Evolutionary conservation across 2,329 filamentous ascomycete species (phyloP).

Genomic region (Fusarium tanahbumbuense): DNA sequence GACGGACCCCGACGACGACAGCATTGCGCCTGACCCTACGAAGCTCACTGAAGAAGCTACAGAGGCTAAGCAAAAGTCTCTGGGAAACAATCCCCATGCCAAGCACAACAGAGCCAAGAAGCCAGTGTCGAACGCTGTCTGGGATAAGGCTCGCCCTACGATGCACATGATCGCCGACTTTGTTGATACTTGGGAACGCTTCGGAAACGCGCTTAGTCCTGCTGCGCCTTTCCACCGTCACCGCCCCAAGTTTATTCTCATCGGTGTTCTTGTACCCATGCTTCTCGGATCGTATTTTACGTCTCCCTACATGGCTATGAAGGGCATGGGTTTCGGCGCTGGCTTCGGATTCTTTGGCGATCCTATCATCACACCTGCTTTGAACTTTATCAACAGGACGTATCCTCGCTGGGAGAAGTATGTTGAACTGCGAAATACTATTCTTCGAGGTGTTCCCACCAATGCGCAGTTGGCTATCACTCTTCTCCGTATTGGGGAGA

Average conservation of each 20-base stretch:
- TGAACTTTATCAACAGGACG: conserved; percentile 69
- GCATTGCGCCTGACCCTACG: conserved; percentile 64
- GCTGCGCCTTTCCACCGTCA: conserved; percentile 70
- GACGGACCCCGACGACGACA: conserved; percentile 66
- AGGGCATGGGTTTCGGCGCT: conserved; percentile 72
- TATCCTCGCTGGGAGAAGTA: conserved; percentile 81
- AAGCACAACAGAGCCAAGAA: conserved; percentile 79
- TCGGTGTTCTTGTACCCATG: conserved; percentile 62
- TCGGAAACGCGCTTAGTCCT: conserved; percentile 69
- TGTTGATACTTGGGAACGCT: conserved; percentile 63
- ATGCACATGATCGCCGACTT: conserved; percentile 69
- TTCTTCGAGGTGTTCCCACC: conserved; percentile 85
- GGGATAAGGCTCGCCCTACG: conserved; percentile 77
- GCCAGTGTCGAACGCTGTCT: conserved; percentile 80
- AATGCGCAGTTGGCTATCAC: conserved; percentile 88
- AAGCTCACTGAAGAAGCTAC: conserved; percentile 53
- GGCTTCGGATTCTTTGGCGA: conserved; percentile 86
- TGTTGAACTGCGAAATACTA: conserved; percentile 77
- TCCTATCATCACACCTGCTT: conserved; percentile 72
- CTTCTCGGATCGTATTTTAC: conserved; percentile 65
- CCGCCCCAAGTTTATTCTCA: conserved; percentile 65
- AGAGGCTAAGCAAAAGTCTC: conserved; percentile 56
- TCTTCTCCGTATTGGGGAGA: conserved; percentile 82
- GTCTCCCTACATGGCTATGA: conserved; percentile 70
- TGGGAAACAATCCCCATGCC: conserved; percentile 58